These are phyloP conservation scores for Fusarium sublunatum DNA, from an alignment of 2,329 filamentous ascomycete species.

Conservation along the genomic window DNA sequence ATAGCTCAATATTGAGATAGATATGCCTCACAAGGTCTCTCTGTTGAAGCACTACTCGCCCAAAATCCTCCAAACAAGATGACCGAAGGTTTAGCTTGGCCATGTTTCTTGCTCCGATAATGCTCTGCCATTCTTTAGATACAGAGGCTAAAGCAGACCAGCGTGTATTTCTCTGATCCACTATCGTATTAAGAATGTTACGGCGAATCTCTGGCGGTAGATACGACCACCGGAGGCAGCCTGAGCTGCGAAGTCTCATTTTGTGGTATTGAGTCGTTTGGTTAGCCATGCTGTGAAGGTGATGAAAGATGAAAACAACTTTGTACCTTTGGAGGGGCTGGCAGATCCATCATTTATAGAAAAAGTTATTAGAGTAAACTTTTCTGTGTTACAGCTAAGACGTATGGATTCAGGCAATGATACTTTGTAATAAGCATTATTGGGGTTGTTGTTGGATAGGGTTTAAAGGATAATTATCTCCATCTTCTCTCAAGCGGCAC, in stretches of 20 bases:
- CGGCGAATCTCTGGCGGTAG: neutral
- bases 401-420: too few relatives aligned
- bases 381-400: neutral
- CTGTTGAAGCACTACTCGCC: neutral
- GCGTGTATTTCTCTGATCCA: neutral
- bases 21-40: constrained; percentile 7
- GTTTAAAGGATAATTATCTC: neutral
- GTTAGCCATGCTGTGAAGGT: neutral
- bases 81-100: constrained; percentile 1
- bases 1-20: constrained; percentile 4
- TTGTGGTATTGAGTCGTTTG: neutral
- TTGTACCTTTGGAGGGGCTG: neutral
- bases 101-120: constrained; percentile 16
- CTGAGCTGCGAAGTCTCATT: constrained; percentile 3
- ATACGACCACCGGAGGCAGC: constrained; percentile 1
- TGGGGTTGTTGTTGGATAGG: too few relatives aligned
- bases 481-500: too few relatives aligned
- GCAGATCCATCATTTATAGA: neutral
- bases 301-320: neutral
- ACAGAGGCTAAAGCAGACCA: constrained; percentile 16
- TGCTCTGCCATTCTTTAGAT: constrained; percentile 13
- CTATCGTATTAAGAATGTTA: neutral
- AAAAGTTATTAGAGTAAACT: neutral
- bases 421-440: too few relatives aligned
- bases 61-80: neutral